Percentiles rank a stretch among this genome's conserved stretches.
Conservation (phyloP, 192 early-diverging fungal genomes). For the Spizellomyces sp. region DNA sequence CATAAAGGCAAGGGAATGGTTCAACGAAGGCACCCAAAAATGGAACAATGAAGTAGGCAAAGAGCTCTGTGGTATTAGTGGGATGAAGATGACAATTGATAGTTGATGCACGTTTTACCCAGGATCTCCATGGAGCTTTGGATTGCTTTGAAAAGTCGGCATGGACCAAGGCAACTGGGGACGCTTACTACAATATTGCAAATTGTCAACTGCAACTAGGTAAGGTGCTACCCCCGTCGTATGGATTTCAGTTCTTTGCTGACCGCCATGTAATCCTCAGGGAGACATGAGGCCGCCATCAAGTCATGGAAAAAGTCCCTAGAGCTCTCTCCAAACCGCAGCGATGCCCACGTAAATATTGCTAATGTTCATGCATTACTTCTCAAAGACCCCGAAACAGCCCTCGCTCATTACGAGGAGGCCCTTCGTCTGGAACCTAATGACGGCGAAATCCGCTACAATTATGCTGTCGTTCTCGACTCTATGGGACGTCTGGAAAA, state of each 20-base stretch:
- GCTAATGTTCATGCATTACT: constrained; percentile 60
- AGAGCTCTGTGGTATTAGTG: neutral
- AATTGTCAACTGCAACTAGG: constrained; percentile 39
- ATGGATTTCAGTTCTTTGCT: constrained; percentile 2
- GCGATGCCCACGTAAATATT: constrained; percentile 73
- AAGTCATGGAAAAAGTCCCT: constrained; percentile 62
- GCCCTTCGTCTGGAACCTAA: constrained; percentile 62
- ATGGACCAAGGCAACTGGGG: constrained; percentile 23
- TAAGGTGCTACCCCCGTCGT: constrained; percentile 5
- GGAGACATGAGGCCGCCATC: constrained; percentile 57
- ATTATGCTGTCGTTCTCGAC: constrained; percentile 65
- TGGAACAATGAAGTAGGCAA: constrained; percentile 31
- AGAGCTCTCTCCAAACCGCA: constrained; percentile 47
- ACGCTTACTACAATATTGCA: constrained; percentile 51
- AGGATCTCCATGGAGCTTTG: constrained; percentile 37
- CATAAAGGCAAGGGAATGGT: constrained; percentile 32
- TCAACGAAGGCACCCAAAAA: constrained; percentile 19
- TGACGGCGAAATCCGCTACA: constrained; percentile 71
- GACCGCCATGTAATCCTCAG: constrained; percentile 24
- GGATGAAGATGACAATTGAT: too few relatives aligned
- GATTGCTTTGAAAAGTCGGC: constrained; percentile 37
- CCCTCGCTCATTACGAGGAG: constrained; percentile 56
- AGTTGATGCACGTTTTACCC: neutral
- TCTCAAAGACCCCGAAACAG: constrained; percentile 47
- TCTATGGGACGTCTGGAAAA: constrained; percentile 52